Evolutionary conservation across 2,329 filamentous ascomycete genomes (phyloP).

Genomic region (Exophiala sideris): DNA sequence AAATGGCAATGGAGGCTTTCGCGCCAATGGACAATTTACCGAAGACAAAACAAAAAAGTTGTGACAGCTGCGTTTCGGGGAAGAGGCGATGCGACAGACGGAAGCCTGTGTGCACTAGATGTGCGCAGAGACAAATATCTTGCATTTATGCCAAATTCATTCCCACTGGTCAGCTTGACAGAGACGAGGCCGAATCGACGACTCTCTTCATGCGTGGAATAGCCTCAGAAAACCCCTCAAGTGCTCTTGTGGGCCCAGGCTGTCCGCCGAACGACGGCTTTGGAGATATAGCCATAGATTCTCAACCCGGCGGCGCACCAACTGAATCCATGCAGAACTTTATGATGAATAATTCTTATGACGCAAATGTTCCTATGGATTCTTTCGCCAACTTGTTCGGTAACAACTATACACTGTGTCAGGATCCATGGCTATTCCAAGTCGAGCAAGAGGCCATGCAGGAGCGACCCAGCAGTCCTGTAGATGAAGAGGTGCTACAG

Average conservation of each 20-base stretch:
- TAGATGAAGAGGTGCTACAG: slow-evolving; percentile 1
- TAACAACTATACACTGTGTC: neutral
- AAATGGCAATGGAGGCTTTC: neutral
- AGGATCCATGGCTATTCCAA: neutral
- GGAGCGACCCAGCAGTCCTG: neutral
- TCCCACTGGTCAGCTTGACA: neutral
- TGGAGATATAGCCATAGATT: neutral
- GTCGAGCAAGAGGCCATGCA: neutral
- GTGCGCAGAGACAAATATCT: neutral
- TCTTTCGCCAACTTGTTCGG: neutral
- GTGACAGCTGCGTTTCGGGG: slow-evolving; percentile 2
- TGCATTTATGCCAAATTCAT: neutral
- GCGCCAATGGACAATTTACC: neutral
- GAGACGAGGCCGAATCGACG: too few species aligned
- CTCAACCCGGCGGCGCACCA: neutral
- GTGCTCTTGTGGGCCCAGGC: neutral
- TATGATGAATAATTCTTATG: neutral
- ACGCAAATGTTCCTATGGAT: neutral
- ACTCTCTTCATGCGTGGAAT: neutral
- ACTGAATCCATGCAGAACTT: neutral
- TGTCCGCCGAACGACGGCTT: neutral
- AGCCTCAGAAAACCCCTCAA: neutral
- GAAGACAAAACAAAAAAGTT: slow-evolving; percentile 1
- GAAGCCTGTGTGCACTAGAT: neutral
- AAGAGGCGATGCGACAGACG: slow-evolving; percentile 3